Conservation (phyloP, 2,329 filamentous ascomycete species). For the Paecilomyces fulvus region DNA sequence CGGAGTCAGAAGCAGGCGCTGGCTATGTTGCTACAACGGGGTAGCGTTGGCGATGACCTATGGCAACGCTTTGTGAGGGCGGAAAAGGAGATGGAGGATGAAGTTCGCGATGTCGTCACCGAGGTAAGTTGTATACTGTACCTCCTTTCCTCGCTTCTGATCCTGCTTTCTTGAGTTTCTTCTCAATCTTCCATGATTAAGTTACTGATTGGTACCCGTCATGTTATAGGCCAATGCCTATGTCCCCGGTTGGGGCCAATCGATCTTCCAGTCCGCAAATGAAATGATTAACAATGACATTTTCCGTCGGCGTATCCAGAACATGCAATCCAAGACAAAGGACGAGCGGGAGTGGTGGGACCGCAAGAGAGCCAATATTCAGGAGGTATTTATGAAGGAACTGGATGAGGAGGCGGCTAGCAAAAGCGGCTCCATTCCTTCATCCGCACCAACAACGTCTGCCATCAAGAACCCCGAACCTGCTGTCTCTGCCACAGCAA, state of each 20-base stretch:
- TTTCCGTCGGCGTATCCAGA: slow-evolving; percentile 65
- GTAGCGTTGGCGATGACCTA: slow-evolving; percentile 90
- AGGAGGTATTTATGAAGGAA: slow-evolving; percentile 75
- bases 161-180: neutral
- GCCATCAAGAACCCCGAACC: slow-evolving; percentile 13
- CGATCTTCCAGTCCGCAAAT: slow-evolving; percentile 94
- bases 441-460: slow-evolving; percentile 8
- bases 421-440: slow-evolving; percentile 4
- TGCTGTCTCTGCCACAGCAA: slow-evolving; percentile 33
- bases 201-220: neutral
- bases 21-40: slow-evolving; percentile 71
- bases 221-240: slow-evolving; percentile 75
- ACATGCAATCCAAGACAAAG: slow-evolving; percentile 62
- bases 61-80: slow-evolving; percentile 87
- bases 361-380: slow-evolving; percentile 64
- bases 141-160: neutral
- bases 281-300: slow-evolving; percentile 83
- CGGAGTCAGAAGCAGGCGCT: slow-evolving; percentile 82
- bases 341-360: slow-evolving; percentile 90
- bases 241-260: slow-evolving; percentile 78
- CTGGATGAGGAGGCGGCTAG: slow-evolving; percentile 40
- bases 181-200: neutral
- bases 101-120: slow-evolving; percentile 84
- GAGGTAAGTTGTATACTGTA: slow-evolving; percentile 53
- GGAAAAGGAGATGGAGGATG: slow-evolving; percentile 96